Conservation (phyloP, 768 basidiomycete genomes). For the Cyclocybe aegerita region DNA sequence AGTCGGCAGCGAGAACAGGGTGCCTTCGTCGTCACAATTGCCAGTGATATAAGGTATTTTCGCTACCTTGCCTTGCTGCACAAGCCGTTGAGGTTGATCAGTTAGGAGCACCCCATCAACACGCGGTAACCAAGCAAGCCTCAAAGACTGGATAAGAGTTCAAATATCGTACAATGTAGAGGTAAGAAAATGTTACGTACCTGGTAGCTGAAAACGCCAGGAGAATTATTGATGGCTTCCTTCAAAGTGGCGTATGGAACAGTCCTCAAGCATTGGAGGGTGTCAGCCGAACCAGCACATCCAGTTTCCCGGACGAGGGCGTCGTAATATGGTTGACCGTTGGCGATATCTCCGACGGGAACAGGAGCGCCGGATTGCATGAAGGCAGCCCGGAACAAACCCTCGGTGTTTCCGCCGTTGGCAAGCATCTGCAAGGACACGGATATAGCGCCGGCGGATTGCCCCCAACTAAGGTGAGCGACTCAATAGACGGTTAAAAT, state of each 20-base stretch:
- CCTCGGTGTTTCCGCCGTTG: slow-evolving; percentile 42
- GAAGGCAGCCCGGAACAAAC: slow-evolving; percentile 48
- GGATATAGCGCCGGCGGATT: slow-evolving; percentile 52
- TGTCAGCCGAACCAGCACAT: slow-evolving; percentile 32
- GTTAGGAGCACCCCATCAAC: slow-evolving; percentile 36
- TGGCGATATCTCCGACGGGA: slow-evolving; percentile 39
- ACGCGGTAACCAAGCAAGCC: slow-evolving; percentile 30
- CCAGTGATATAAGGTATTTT: slow-evolving; percentile 26
- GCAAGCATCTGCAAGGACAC: slow-evolving; percentile 49
- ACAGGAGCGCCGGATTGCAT: slow-evolving; percentile 45
- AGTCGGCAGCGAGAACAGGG: slow-evolving; percentile 22
- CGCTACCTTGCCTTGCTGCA: slow-evolving; percentile 29
- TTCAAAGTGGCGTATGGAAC: slow-evolving; percentile 35
- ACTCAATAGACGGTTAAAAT: neutral
- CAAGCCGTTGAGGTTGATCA: slow-evolving; percentile 23
- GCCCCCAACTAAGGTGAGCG: slow-evolving; percentile 30
- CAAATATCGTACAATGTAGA: too few relatives aligned
- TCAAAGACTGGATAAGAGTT: slow-evolving; percentile 18
- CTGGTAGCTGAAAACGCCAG: slow-evolving; percentile 39
- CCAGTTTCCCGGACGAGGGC: slow-evolving; percentile 32
- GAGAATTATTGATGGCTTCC: slow-evolving; percentile 38
- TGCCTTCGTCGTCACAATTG: slow-evolving; percentile 40
- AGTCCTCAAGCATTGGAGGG: slow-evolving; percentile 38
- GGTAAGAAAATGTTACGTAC: slow-evolving; percentile 13
- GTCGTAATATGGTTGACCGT: slow-evolving; percentile 47